These are phyloP conservation scores for Luzula sylvatica DNA, from an alignment of 176 grass and related monocot species.

Conservation along the genomic window DNA sequence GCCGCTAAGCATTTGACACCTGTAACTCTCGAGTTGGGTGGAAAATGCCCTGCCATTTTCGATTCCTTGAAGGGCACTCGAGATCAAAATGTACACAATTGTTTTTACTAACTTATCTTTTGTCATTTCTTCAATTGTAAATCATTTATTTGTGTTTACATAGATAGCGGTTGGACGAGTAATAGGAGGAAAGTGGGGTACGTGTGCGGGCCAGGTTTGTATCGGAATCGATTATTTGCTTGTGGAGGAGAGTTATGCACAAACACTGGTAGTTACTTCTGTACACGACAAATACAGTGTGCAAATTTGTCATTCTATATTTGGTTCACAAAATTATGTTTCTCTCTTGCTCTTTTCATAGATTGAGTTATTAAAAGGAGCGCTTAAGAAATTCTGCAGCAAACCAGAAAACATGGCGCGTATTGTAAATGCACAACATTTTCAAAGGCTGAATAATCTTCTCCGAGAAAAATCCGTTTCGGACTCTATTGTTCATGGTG, in stretches of 20 bases:
- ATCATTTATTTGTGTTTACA: not conserved
- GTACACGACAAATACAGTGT: not conserved
- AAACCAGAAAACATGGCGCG: slow-evolving; percentile 25
- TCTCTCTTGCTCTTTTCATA: slow-evolving; percentile 10
- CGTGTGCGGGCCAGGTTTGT: slow-evolving; percentile 81
- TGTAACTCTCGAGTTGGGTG: slow-evolving; percentile 80
- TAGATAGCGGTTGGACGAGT: slow-evolving; percentile 47
- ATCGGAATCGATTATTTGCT: slow-evolving; percentile 81
- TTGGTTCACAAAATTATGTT: not conserved
- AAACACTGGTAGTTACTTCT: slow-evolving; percentile 36
- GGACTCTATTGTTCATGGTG: slow-evolving; percentile 53
- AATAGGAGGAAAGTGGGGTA: slow-evolving; percentile 63
- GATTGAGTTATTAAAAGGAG: slow-evolving; percentile 61
- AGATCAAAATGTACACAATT: slow-evolving; percentile 31
- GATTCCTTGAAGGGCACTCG: slow-evolving; percentile 36
- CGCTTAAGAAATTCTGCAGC: slow-evolving; percentile 38
- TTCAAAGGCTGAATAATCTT: slow-evolving; percentile 42
- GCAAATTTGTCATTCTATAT: not conserved
- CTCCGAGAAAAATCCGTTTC: slow-evolving; percentile 45
- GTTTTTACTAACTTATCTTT: slow-evolving; percentile 13
- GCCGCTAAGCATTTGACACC: slow-evolving; percentile 84
- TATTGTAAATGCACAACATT: slow-evolving; percentile 64
- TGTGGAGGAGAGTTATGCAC: slow-evolving; percentile 62
- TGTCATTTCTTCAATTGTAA: not conserved
- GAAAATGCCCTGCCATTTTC: slow-evolving; percentile 90